Base-by-base conservation (phyloP, 495 filamentous ascomycete genomes). In the Geoglossum glabrum region DNA sequence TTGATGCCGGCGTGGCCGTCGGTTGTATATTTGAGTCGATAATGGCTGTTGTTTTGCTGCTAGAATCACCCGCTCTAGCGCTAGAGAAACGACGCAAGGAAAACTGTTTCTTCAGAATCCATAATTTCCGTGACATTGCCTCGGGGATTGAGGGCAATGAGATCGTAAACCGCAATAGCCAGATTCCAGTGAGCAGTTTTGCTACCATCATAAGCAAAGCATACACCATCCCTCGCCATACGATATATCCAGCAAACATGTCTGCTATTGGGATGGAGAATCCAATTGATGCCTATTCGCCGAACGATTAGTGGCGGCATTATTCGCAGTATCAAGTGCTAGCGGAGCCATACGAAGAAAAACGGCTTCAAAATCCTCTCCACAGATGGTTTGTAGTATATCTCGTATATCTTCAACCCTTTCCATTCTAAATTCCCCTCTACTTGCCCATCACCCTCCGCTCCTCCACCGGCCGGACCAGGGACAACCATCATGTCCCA, bases 161-260 rank as follows among this genome's bases (percentile, higher is more conserved):
- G 33, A 27, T 1, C 1, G 68, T 66, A 23, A 80, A 66, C 0
- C 76, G 74, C 1, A 85, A 67, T 0, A 89, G 74, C 74, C 82
- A 85, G 1, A 83, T 17, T 0, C 84, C 83, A 11, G 79, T 83
- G 21, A 73, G 59, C 26, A 79, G 56, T 67, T 90, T 92, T 0
- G 73, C 79, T 25, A 84, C 34, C 11, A 69, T 61, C 86, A 90
- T 92, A 4, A 90, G 68, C 0, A 82, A 57, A 2, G 81, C 68
- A 62, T 87, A 92, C 19, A 87, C 72, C 0, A 87, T 60, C 0
- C 86, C 86, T 9, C 79, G 76, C 87, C 83, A 92, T 23, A 87
- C 63, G 0, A 85, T 72, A 52, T 64, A 63, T 5, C 76, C 76
- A 1, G 63, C 62, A 64, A 88, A 90, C 72, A 92, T 79, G 13